A percentile compares a stretch with the other conserved stretches of the same genome.
phyloP scores from a whole-genome alignment of 2,329 filamentous ascomycete species.

The Sporothrix inflata region DNA sequence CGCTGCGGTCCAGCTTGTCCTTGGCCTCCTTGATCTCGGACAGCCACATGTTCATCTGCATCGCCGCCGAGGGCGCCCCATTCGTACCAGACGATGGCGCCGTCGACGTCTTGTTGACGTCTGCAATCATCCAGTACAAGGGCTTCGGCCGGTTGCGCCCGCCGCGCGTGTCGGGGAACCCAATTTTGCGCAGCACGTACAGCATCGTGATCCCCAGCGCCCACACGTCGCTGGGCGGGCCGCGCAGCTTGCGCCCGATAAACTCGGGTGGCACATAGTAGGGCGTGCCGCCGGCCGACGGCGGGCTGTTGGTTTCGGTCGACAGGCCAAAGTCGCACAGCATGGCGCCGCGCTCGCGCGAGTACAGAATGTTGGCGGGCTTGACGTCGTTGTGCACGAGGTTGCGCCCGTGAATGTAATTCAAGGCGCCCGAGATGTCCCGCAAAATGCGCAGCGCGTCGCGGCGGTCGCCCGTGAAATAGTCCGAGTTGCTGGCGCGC shows the following conservation, averaged over 20 bases:
- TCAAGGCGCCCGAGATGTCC: constrained; percentile 58
- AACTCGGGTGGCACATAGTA: constrained; percentile 67
- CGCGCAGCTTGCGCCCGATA: constrained; percentile 58
- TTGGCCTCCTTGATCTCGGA: constrained; percentile 55
- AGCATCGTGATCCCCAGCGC: constrained; percentile 64
- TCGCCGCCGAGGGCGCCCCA: constrained; percentile 44
- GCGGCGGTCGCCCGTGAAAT: constrained; percentile 53
- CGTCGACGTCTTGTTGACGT: constrained; percentile 48
- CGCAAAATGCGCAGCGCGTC: constrained; percentile 58
- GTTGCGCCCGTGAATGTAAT: constrained; percentile 58
- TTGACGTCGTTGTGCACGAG: constrained; percentile 66
- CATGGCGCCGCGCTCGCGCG: constrained; percentile 59
- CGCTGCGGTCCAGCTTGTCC: constrained; percentile 49
- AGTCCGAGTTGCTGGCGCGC: constrained; percentile 52
- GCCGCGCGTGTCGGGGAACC: constrained; percentile 58
- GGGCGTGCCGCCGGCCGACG: constrained; percentile 59
- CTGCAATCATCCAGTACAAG: constrained; percentile 62
- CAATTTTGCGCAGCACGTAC: constrained; percentile 59
- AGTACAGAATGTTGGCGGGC: constrained; percentile 64
- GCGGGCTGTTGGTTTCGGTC: constrained; percentile 50
- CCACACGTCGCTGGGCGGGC: constrained; percentile 61
- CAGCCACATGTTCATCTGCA: constrained; percentile 62
- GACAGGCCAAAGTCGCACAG: constrained; percentile 65
- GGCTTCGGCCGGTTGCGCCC: constrained; percentile 53
- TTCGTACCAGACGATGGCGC: background rate